These are phyloP conservation scores for Stenocarpella maydis DNA, from an alignment of 2,329 filamentous ascomycete species.

Conservation along the genomic window DNA sequence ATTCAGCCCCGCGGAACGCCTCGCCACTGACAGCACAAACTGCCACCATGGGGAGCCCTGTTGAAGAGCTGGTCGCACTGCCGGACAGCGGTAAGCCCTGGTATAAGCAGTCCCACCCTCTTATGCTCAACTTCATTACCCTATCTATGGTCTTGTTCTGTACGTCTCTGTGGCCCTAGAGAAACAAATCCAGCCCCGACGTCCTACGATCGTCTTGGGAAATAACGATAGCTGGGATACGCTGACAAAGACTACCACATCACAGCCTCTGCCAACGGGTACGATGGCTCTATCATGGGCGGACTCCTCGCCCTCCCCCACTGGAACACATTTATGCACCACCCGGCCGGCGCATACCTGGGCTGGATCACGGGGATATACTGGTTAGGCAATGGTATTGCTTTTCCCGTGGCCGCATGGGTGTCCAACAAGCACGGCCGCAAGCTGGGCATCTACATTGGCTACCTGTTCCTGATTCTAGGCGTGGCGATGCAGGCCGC, in stretches of 20 bases:
- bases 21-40: not conserved
- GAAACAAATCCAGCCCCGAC: too few relatives aligned
- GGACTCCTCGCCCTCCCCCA: slow-evolving; percentile 27
- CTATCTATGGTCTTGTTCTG: slow-evolving; percentile 24
- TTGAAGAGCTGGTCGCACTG: not conserved
- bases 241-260: not conserved
- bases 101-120: slow-evolving; percentile 20
- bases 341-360: slow-evolving; percentile 23
- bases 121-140: slow-evolving; percentile 25
- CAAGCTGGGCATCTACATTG: slow-evolving; percentile 43
- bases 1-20: not conserved
- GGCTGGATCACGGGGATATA: slow-evolving; percentile 32
- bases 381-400: slow-evolving; percentile 41
- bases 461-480: slow-evolving; percentile 44
- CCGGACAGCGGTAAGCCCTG: slow-evolving; percentile 16
- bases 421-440: slow-evolving; percentile 47
- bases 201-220: not conserved
- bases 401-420: slow-evolving; percentile 42
- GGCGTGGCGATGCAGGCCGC: slow-evolving; percentile 44
- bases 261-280: slow-evolving; percentile 26
- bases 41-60: not conserved
- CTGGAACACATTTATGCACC: slow-evolving; percentile 29
- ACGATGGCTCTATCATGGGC: slow-evolving; percentile 28
- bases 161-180: too few relatives aligned
- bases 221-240: not conserved